These are phyloP conservation scores for Globisporangium splendens DNA, from an alignment of 352 stramenopile species.

Conservation along the genomic window DNA sequence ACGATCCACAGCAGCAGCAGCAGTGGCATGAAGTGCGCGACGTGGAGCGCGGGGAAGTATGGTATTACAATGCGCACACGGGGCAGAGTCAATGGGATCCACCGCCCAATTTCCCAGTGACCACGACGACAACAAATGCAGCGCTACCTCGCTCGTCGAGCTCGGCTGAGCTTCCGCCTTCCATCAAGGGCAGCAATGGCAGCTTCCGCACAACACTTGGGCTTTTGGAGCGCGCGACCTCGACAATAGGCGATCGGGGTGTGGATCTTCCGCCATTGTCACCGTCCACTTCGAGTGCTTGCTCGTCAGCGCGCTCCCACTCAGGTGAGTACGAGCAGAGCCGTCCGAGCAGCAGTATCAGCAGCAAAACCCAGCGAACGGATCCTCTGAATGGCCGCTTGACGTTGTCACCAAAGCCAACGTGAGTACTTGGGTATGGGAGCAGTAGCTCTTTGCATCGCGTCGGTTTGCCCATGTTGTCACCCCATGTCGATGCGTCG, in stretches of 20 bases:
- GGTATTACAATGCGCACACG: conserved; percentile 78
- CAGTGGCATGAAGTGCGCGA: conserved; percentile 77
- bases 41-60: conserved; percentile 58
- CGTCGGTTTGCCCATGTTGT: too few relatives aligned
- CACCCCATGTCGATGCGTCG: background rate
- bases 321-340: conserved; percentile 19
- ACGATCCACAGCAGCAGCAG: conserved; percentile 29
- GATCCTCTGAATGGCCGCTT: too few relatives aligned
- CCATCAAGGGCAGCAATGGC: conserved; percentile 13
- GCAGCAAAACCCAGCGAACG: background rate
- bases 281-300: conserved; percentile 20
- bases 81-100: conserved; percentile 76
- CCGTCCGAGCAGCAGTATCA: conserved; percentile 5
- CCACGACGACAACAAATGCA: background rate
- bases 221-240: conserved; percentile 9
- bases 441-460: too few relatives aligned
- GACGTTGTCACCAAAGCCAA: too few relatives aligned
- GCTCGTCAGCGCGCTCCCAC: conserved; percentile 30
- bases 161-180: conserved; percentile 11
- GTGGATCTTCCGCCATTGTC: conserved; percentile 22
- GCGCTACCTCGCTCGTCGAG: conserved; percentile 17
- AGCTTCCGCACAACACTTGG: conserved; percentile 9
- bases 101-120: conserved; percentile 23
- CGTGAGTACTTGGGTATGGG: too few relatives aligned
- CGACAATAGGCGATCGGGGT: background rate